Base-by-base conservation (phyloP, 148 eudicot genomes). In the Spergularia bocconei region DNA sequence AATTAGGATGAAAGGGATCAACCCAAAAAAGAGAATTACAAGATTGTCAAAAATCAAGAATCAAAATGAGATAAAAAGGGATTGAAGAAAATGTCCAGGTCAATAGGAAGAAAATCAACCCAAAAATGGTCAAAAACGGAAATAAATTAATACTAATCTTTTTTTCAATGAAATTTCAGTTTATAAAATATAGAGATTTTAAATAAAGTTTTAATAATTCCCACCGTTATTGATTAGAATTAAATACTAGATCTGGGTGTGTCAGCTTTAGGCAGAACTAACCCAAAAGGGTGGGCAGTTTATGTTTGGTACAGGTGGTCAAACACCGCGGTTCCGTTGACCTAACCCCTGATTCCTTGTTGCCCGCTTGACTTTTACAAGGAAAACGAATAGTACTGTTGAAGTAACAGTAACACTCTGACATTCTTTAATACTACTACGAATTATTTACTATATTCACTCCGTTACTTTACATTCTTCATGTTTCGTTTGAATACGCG, bases 221-320 rank as follows among this genome's bases (percentile, higher is more conserved):
- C 48, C 48, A 44, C 48, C 48, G 48, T 44, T 44, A 44, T 44
- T 44, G 48, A 29, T 29, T 29, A 29, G 36, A 29, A 29, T 29
- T 29, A 29, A 44, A 44, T 44, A 44, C 48, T 23, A 74, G 77
- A 74, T 63, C 50, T 74, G 77, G 10, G 14, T 25, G 58, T 39
- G 13, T 58, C 65, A 58, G 75, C 65, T 72, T 72, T 72, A 54
- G 75, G 65, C 75, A 65, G 48, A 75, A 56, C 52, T 52, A 66
- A 75, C 63, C 62, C 78, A 75, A 75, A 54, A 29, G 2, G 17
- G 1, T 13, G 52, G 11, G 5, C 11, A 59, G 33, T 60, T 67
- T 58, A 47, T 38, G 41, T 67, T 41, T 57, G 57, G 73, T 56
- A 17, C 79, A 76, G 73, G 57, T 68, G 67, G 79, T 76, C 73